A percentile compares a stretch with the other conserved stretches of the same genome.
Evolutionary conservation across 768 basidiomycete genomes (phyloP).

Genomic region (Tricholoma bakamatsutake): DNA sequence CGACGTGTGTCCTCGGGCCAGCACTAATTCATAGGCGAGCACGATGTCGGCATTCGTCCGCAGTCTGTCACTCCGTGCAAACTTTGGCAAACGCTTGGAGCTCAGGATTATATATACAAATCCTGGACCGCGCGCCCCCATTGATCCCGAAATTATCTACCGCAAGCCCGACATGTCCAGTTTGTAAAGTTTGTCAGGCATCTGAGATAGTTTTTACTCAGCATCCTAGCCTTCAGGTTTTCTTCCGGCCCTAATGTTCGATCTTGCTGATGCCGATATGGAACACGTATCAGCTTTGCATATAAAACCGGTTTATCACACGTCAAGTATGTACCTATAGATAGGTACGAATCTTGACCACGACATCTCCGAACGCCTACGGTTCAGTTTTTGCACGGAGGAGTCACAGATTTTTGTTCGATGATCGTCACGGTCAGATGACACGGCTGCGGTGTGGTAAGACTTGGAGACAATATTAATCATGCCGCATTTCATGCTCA

Average conservation of each 20-base stretch:
- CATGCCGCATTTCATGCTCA: no score
- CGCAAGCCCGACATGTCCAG: background rate
- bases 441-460: background rate
- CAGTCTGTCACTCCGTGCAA: no score
- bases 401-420: background rate
- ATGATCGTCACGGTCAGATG: background rate
- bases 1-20: background rate
- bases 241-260: background rate
- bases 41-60: background rate
- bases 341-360: background rate
- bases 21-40: background rate
- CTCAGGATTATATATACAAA: background rate
- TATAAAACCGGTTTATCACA: background rate
- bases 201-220: background rate
- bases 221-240: background rate
- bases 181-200: background rate
- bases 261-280: background rate
- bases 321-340: background rate
- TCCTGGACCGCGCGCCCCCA: slow-evolving; percentile 1
- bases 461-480: background rate
- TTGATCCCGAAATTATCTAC: background rate
- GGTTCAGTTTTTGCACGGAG: background rate
- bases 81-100: no score
- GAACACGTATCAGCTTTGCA: background rate
- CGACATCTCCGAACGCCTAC: background rate